These are phyloP conservation scores for Ophiostoma triangulosporum DNA, from an alignment of 2,329 filamentous ascomycete species.

Conservation along the genomic window DNA sequence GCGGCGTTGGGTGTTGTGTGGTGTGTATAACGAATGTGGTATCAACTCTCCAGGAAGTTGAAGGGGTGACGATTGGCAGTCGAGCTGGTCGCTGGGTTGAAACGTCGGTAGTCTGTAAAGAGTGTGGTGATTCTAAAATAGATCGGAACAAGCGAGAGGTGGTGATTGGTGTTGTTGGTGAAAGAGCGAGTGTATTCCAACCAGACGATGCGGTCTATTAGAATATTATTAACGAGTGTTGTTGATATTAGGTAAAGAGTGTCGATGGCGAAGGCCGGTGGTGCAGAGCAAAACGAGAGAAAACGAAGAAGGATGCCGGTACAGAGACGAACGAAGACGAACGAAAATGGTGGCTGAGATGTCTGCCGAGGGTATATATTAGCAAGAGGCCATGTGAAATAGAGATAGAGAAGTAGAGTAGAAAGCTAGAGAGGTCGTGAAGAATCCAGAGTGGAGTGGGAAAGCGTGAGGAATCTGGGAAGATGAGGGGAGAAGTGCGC, in stretches of 20 bases:
- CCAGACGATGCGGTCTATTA: conserved; percentile 33
- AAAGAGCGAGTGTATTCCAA: conserved; percentile 26
- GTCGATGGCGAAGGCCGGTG: conserved; percentile 38
- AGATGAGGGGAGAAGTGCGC: background rate
- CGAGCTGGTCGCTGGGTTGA: conserved; percentile 8
- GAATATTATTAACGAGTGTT: conserved; percentile 49
- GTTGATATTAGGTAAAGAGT: conserved; percentile 41
- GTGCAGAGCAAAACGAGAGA: conserved; percentile 24
- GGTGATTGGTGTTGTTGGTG: conserved; percentile 17
- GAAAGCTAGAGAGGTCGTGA: background rate
- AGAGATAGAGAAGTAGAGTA: background rate
- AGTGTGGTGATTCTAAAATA: conserved; percentile 14
- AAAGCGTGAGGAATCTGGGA: conserved; percentile 5
- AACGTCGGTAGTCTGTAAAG: conserved; percentile 16
- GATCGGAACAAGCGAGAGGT: background rate
- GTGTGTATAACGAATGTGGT: conserved; percentile 5
- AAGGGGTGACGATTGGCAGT: background rate
- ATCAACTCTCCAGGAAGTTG: conserved; percentile 11
- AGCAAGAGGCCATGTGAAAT: conserved; percentile 3
- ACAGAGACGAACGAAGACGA: conserved; percentile 15
- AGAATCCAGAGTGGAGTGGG: conserved; percentile 3
- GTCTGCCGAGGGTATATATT: conserved; percentile 23
- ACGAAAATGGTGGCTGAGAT: conserved; percentile 23
- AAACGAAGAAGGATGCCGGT: conserved; percentile 14
- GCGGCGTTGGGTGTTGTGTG: conserved; percentile 6